phyloP scores from a whole-genome alignment of 2,329 filamentous ascomycete genomes.

The Helotiales sp. region DNA sequence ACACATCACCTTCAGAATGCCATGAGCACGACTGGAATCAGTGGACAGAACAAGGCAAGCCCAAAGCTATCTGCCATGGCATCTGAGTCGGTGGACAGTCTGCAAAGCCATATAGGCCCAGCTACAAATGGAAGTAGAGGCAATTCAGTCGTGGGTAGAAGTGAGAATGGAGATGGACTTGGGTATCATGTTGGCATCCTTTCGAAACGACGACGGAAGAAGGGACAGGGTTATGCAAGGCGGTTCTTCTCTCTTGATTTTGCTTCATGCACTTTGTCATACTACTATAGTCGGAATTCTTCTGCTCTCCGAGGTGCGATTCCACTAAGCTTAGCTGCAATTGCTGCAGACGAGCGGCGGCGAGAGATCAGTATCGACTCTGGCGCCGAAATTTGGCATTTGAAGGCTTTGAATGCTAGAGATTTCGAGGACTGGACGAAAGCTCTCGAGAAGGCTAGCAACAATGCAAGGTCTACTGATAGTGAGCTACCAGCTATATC shows the following conservation, averaged over 20 bases:
- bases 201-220: constrained; percentile 88
- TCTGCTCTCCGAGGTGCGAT: constrained; percentile 91
- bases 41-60: constrained; percentile 52
- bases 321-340: constrained; percentile 84
- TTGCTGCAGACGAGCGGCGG: constrained; percentile 83
- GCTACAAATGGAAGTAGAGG: constrained; percentile 38
- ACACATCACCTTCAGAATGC: constrained; percentile 66
- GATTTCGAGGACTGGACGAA: constrained; percentile 88
- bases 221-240: constrained; percentile 88
- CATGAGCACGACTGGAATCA: constrained; percentile 33
- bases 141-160: constrained; percentile 52
- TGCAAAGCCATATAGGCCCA: constrained; percentile 49
- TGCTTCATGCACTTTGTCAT: constrained; percentile 89
- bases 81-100: constrained; percentile 60
- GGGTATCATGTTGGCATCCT: constrained; percentile 80
- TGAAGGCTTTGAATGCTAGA: constrained; percentile 76
- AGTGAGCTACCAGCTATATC: constrained; percentile 25
- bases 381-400: constrained; percentile 94
- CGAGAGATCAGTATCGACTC: constrained; percentile 96
- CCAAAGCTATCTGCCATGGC: constrained; percentile 46
- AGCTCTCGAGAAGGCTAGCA: constrained; percentile 80
- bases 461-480: constrained; percentile 58
- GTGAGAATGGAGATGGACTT: constrained; percentile 45
- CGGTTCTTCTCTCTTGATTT: constrained; percentile 97
- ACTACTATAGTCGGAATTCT: constrained; percentile 93